phyloP scores from a whole-genome alignment of 441 rosid genomes.

The Euphorbia corollata region DNA sequence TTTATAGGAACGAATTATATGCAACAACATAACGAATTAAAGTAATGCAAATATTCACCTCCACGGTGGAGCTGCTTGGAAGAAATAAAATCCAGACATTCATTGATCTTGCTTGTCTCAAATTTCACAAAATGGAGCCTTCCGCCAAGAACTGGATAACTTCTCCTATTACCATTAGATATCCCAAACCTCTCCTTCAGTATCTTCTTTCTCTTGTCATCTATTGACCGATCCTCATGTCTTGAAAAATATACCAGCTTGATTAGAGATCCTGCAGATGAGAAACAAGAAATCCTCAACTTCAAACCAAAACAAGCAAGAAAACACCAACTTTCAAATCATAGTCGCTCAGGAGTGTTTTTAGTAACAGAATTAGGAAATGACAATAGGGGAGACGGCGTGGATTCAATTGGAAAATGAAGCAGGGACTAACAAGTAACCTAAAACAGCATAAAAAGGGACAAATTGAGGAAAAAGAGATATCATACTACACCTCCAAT shows the following conservation, averaged over 20 bases:
- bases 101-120: slow-evolving; percentile 83
- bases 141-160: slow-evolving; percentile 95
- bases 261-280: slow-evolving; percentile 76
- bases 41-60: slow-evolving; percentile 33
- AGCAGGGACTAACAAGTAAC: slow-evolving; percentile 1
- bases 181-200: slow-evolving; percentile 68
- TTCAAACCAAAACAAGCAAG: not conserved
- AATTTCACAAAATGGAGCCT: slow-evolving; percentile 97
- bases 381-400: no score
- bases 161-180: slow-evolving; percentile 70
- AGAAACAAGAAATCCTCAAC: slow-evolving; percentile 10
- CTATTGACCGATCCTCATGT: slow-evolving; percentile 58
- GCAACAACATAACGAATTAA: slow-evolving; percentile 9
- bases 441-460: not conserved
- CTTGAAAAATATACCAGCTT: slow-evolving; percentile 95
- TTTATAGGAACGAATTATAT: slow-evolving; percentile 7
- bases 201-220: slow-evolving; percentile 65
- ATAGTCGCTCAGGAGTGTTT: not conserved
- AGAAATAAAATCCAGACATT: slow-evolving; percentile 85
- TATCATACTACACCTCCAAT: no score
- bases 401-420: no score
- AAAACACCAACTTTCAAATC: not conserved
- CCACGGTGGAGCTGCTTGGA: slow-evolving; percentile 89
- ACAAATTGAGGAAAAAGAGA: slow-evolving; percentile 8
- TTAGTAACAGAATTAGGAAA: not conserved